Evolutionary conservation across 768 basidiomycete genomes (phyloP).

Genomic region (Phanerochaete sordida): DNA sequence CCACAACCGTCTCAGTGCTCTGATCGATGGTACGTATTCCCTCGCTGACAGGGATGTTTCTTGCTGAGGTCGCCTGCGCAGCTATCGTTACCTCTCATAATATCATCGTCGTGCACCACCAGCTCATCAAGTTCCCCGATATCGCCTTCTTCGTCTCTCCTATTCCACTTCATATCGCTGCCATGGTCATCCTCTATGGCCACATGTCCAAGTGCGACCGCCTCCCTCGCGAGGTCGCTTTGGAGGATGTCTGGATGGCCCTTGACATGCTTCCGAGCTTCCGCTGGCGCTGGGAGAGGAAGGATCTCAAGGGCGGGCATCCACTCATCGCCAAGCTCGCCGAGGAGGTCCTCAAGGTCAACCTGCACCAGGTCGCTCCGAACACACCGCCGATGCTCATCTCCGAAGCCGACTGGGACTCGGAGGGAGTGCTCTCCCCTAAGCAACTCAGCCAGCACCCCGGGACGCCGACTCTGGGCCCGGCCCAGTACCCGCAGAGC

Average conservation of each 20-base stretch:
- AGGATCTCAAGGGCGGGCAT: constrained; percentile 74
- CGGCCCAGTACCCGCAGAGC: constrained; percentile 27
- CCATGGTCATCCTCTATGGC: constrained; percentile 88
- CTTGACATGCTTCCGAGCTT: constrained; percentile 86
- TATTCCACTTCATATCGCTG: constrained; percentile 84
- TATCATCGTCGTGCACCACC: constrained; percentile 79
- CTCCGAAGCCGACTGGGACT: constrained; percentile 43
- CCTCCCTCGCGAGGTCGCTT: constrained; percentile 57
- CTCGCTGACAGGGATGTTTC: neutral
- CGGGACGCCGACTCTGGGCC: constrained; percentile 31
- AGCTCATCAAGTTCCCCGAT: constrained; percentile 80
- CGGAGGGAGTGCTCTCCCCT: constrained; percentile 27
- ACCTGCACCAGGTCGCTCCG: constrained; percentile 57
- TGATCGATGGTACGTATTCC: constrained; percentile 66
- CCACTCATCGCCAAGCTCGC: constrained; percentile 83
- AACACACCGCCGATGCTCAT: constrained; percentile 34
- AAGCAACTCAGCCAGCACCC: constrained; percentile 15
- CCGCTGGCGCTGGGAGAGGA: constrained; percentile 91
- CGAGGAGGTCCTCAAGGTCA: constrained; percentile 73
- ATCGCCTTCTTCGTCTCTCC: constrained; percentile 88
- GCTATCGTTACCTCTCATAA: constrained; percentile 88
- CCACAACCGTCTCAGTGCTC: constrained; percentile 60
- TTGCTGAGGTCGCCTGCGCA: constrained; percentile 21
- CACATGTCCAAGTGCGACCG: constrained; percentile 77
- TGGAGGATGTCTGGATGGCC: constrained; percentile 84